These are phyloP conservation scores for Emergomyces orientalis DNA, from an alignment of 2,329 filamentous ascomycete species.

Conservation along the genomic window DNA sequence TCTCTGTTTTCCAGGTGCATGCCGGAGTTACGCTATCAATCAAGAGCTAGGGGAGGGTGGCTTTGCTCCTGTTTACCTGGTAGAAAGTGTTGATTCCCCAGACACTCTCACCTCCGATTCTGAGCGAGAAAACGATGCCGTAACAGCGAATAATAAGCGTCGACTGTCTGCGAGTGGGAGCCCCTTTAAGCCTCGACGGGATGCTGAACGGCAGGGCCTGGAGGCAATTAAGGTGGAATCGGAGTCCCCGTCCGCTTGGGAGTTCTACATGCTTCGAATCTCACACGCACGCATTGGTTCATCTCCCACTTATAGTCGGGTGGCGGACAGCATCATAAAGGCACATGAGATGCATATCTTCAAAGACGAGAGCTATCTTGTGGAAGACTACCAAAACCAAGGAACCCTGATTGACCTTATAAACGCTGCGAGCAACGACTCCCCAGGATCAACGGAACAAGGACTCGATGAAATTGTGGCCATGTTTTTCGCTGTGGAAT, in stretches of 20 bases:
- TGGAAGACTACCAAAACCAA: slow-evolving; percentile 79
- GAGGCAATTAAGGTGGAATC: slow-evolving; percentile 92
- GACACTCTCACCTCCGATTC: slow-evolving; percentile 27
- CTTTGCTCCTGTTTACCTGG: slow-evolving; percentile 89
- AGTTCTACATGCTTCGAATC: slow-evolving; percentile 89
- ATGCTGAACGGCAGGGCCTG: slow-evolving; percentile 45
- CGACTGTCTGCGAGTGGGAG: slow-evolving; percentile 43
- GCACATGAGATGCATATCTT: slow-evolving; percentile 90
- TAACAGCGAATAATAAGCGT: slow-evolving; percentile 38
- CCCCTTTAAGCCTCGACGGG: slow-evolving; percentile 16
- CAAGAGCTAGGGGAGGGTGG: slow-evolving; percentile 85
- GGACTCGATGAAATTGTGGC: slow-evolving; percentile 83
- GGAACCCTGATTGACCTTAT: slow-evolving; percentile 92
- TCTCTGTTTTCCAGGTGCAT: slow-evolving; percentile 57
- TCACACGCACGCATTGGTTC: slow-evolving; percentile 63
- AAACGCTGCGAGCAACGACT: slow-evolving; percentile 59
- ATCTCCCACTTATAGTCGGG: slow-evolving; percentile 51
- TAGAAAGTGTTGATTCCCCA: slow-evolving; percentile 59
- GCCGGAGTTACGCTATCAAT: slow-evolving; percentile 65
- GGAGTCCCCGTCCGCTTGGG: slow-evolving; percentile 75
- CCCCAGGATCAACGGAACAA: slow-evolving; percentile 41
- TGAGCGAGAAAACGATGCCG: slow-evolving; percentile 28
- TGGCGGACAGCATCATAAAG: slow-evolving; percentile 65
- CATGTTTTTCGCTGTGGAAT: slow-evolving; percentile 92
- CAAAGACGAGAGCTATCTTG: slow-evolving; percentile 76